Percentiles rank a stretch among this genome's conserved stretches.
Evolutionary conservation across 164 flowering plant species (phyloP).

Genomic region (Macadamia integrifolia): DNA sequence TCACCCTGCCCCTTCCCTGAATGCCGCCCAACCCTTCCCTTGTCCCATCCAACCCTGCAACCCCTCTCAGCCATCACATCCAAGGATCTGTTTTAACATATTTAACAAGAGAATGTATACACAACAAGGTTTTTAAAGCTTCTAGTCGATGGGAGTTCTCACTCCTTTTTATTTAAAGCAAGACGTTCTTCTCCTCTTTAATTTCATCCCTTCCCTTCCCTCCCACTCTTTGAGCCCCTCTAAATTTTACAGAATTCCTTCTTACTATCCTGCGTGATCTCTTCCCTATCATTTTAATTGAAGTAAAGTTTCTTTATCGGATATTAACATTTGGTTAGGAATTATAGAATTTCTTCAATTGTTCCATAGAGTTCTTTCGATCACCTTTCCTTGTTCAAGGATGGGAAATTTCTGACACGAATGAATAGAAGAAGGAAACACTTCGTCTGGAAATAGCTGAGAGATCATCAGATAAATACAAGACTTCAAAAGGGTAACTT

Average conservation of each 20-base stretch:
- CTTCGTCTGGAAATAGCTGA: slow-evolving; percentile 78
- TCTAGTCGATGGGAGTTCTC: slow-evolving; percentile 56
- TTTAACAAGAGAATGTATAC: no score
- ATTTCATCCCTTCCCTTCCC: no score
- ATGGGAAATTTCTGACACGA: slow-evolving; percentile 55
- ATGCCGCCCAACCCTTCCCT: no score
- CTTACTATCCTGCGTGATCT: no score
- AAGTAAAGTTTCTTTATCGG: neutral
- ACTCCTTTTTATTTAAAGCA: slow-evolving; percentile 73
- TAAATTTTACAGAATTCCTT: no score
- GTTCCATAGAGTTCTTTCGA: no score
- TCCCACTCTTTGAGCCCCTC: no score
- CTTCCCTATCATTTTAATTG: neutral
- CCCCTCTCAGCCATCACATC: no score
- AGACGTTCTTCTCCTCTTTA: slow-evolving; percentile 10
- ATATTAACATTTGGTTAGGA: slow-evolving; percentile 5
- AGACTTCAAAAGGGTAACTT: slow-evolving; percentile 76
- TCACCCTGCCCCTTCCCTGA: no score
- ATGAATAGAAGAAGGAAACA: slow-evolving; percentile 73
- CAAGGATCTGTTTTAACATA: no score
- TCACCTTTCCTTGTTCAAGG: slow-evolving; percentile 90
- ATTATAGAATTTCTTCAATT: slow-evolving; percentile 67
- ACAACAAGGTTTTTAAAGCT: slow-evolving; percentile 76
- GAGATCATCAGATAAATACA: slow-evolving; percentile 49
- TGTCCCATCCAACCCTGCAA: no score